These are phyloP conservation scores for Cicer chorassanicum DNA, from an alignment of 306 rosid genomes.

Conservation along the genomic window DNA sequence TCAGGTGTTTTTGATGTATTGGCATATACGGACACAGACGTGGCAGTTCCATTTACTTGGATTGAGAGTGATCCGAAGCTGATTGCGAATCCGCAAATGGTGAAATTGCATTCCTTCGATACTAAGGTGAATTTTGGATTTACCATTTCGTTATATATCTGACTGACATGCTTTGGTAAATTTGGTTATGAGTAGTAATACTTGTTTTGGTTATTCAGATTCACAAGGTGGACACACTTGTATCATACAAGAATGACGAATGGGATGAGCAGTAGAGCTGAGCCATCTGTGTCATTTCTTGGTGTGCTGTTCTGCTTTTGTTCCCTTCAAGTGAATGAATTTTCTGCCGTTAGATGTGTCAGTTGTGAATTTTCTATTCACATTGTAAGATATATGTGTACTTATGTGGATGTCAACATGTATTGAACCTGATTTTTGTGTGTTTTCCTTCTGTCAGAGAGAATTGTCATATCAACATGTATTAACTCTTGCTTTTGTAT, in stretches of 20 bases:
- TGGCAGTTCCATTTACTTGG: slow-evolving; percentile 97
- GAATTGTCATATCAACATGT: slow-evolving; percentile 7
- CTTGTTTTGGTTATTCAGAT: slow-evolving; percentile 63
- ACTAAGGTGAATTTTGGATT: slow-evolving; percentile 71
- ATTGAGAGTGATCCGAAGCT: slow-evolving; percentile 97
- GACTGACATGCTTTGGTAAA: neutral
- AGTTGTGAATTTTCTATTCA: slow-evolving; percentile 77
- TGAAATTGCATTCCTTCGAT: slow-evolving; percentile 96
- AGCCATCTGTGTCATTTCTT: neutral
- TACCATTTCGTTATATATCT: slow-evolving; percentile 11
- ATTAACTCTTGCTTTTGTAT: slow-evolving; percentile 15
- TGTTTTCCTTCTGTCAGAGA: slow-evolving; percentile 35
- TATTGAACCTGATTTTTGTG: slow-evolving; percentile 10
- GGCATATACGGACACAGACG: slow-evolving; percentile 95
- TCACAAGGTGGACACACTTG: slow-evolving; percentile 92
- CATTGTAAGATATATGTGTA: slow-evolving; percentile 46
- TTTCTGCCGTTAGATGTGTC: slow-evolving; percentile 14
- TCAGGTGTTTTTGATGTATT: slow-evolving; percentile 94
- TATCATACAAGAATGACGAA: slow-evolving; percentile 95
- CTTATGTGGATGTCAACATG: slow-evolving; percentile 13
- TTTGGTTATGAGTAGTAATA: neutral
- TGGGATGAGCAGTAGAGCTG: slow-evolving; percentile 69
- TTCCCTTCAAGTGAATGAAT: slow-evolving; percentile 25
- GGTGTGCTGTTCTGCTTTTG: slow-evolving; percentile 28
- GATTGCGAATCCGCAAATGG: slow-evolving; percentile 96